Conservation (phyloP, 345 rosid genomes). For the Aurinia saxatilis region DNA sequence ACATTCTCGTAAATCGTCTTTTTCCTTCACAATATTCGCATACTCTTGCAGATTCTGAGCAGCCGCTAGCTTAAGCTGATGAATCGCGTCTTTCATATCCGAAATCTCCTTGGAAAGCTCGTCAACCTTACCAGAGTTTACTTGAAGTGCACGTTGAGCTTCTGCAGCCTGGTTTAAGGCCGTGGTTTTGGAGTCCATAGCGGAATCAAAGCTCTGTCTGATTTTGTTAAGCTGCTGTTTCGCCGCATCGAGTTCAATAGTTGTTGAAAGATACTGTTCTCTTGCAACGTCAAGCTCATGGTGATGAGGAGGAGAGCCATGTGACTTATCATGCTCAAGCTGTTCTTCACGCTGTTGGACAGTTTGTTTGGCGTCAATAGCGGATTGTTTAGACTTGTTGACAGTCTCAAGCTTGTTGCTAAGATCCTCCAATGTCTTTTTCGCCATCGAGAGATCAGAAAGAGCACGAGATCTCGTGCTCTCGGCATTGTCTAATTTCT, state of each 20-base stretch:
- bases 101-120: slow-evolving; percentile 58
- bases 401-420: slow-evolving; percentile 32
- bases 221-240: slow-evolving; percentile 65
- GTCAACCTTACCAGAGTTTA: slow-evolving; percentile 31
- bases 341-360: slow-evolving; percentile 41
- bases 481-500: slow-evolving; percentile 38
- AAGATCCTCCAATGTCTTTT: slow-evolving; percentile 38
- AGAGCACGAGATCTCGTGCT: slow-evolving; percentile 36
- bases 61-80: slow-evolving; percentile 48
- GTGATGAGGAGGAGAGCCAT: slow-evolving; percentile 30
- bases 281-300: slow-evolving; percentile 51
- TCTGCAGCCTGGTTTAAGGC: slow-evolving; percentile 66
- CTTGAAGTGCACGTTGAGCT: slow-evolving; percentile 40
- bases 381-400: slow-evolving; percentile 35
- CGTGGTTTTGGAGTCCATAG: slow-evolving; percentile 50
- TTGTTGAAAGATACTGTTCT: slow-evolving; percentile 43
- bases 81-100: slow-evolving; percentile 49
- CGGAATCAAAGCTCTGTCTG: slow-evolving; percentile 71
- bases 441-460: slow-evolving; percentile 48
- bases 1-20: slow-evolving; percentile 34
- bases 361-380: slow-evolving; percentile 40
- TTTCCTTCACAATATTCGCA: slow-evolving; percentile 36
- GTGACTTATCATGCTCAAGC: slow-evolving; percentile 55
- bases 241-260: slow-evolving; percentile 46
- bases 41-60: slow-evolving; percentile 41